Base-by-base conservation (phyloP, 2,329 filamentous ascomycete species). In the Venturia nashicola region DNA sequence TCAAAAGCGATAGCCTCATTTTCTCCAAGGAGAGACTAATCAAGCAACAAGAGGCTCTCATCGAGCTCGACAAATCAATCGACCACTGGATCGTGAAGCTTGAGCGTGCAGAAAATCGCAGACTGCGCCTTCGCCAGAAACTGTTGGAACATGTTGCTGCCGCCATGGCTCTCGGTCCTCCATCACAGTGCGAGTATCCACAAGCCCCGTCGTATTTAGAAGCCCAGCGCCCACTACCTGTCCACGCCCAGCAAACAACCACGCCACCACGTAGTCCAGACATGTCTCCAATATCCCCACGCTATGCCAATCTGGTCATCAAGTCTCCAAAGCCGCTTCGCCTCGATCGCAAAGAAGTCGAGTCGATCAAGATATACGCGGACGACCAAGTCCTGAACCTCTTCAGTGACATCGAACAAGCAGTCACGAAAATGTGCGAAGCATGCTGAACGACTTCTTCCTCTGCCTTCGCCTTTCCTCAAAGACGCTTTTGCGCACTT, bases 41-140 rank as follows among this genome's bases (percentile, higher is more conserved):
- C 51, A 89, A 88, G 76, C 89, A 92, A 72, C 89, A 92, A 73
- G 89, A 92, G 74, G 87, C 88, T 1, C 79, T 93, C 12, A 84
- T 86, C 1, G 89, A 91, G 72, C 82, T 93, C 7, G 89, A 93
- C 71, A 77, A 81, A 18, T 89, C 86, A 2, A 92, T 93, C 67
- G 89, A 92, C 69, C 88, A 91, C 71, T 92, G 89, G 86, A 85
- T 89, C 60, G 80, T 77, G 68, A 92, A 92, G 76, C 82, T 92
- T n/a, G 89, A 92, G 71, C 83, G 87, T 67, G 87, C 88, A 11
- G 89, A 93, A 73, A 90, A 91, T 71, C 81, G 89, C 70, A 85
- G 89, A 48, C 86, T 85, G 18, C 82, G 87, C 7, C 85, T 93
- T 55, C 83, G 88, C 44, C 88, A 92, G 72, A 93, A 91, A 78